Percentiles rank a stretch among this genome's conserved stretches.
Conservation (phyloP, 1,284 basidiomycete genomes). For the Malassezia caprae region DNA sequence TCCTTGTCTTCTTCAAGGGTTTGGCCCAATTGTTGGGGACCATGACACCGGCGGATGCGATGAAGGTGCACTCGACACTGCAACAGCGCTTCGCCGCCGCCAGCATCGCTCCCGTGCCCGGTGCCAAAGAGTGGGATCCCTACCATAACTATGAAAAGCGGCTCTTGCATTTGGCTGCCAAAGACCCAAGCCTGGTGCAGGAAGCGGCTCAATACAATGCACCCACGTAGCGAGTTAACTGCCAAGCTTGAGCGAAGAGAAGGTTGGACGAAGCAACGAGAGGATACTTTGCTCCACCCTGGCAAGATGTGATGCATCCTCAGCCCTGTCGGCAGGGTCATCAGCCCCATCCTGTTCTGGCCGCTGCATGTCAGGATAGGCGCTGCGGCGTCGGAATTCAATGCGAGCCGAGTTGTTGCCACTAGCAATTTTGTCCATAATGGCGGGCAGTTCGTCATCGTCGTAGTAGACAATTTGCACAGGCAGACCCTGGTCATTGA, state of each 20-base stretch:
- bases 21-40: constrained; percentile 6
- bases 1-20: constrained; percentile 9
- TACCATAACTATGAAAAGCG: constrained; percentile 16
- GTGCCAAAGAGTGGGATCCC: constrained; percentile 12
- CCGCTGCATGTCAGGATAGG: background rate
- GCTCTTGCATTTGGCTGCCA: constrained; percentile 13
- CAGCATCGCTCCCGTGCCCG: background rate
- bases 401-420: constrained; percentile 17
- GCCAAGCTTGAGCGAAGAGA: constrained; percentile 3
- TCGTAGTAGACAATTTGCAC: constrained; percentile 17
- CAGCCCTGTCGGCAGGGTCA: background rate
- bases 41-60: constrained; percentile 6
- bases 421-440: constrained; percentile 17
- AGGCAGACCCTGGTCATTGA: constrained; percentile 10
- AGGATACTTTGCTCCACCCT: constrained; percentile 16
- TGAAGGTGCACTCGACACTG: constrained; percentile 13
- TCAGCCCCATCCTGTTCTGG: background rate
- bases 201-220: constrained; percentile 6
- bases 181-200: constrained; percentile 7
- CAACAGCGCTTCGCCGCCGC: constrained; percentile 14
- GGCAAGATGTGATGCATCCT: constrained; percentile 7
- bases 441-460: constrained; percentile 14
- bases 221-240: background rate
- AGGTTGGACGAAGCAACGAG: constrained; percentile 9
- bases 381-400: constrained; percentile 16